These are phyloP conservation scores for Orobanche coerulescens DNA, from an alignment of 257 asterid species.

Conservation along the genomic window DNA sequence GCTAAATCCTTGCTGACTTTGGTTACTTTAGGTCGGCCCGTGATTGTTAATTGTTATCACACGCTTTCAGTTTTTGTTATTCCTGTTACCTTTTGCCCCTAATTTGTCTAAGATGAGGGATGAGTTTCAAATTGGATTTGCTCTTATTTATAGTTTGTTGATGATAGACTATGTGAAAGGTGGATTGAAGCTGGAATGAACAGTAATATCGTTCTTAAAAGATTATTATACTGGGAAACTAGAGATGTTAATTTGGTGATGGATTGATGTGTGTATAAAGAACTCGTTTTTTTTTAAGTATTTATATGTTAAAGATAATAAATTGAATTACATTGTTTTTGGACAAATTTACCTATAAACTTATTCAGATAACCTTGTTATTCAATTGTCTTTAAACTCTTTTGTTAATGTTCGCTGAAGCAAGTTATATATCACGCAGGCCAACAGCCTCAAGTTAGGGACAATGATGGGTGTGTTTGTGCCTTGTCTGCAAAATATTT, in stretches of 20 bases:
- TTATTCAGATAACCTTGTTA: neutral
- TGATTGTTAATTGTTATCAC: conserved; percentile 11
- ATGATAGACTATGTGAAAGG: conserved; percentile 9
- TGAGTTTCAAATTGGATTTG: conserved; percentile 6
- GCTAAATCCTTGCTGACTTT: conserved; percentile 6
- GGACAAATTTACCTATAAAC: neutral
- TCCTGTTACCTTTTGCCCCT: neutral
- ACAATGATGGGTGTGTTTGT: conserved; percentile 98
- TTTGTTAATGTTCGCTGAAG: conserved; percentile 21
- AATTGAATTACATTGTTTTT: conserved; percentile 2
- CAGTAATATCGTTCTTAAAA: neutral
- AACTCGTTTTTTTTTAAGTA: neutral
- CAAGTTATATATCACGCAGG: conserved; percentile 39
- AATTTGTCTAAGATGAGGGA: neutral
- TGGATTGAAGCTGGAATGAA: conserved; percentile 16
- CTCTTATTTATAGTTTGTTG: neutral
- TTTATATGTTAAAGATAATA: neutral
- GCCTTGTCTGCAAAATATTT: conserved; percentile 92
- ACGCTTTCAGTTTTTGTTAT: neutral
- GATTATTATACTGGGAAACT: neutral
- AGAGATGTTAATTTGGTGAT: neutral
- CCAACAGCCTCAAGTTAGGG: conserved; percentile 59
- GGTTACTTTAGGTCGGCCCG: conserved; percentile 5
- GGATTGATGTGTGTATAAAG: conserved; percentile 6
- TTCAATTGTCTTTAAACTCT: conserved; percentile 1